These are phyloP conservation scores for Immersiella caudata DNA, from an alignment of 495 filamentous ascomycete species.

Conservation along the genomic window DNA sequence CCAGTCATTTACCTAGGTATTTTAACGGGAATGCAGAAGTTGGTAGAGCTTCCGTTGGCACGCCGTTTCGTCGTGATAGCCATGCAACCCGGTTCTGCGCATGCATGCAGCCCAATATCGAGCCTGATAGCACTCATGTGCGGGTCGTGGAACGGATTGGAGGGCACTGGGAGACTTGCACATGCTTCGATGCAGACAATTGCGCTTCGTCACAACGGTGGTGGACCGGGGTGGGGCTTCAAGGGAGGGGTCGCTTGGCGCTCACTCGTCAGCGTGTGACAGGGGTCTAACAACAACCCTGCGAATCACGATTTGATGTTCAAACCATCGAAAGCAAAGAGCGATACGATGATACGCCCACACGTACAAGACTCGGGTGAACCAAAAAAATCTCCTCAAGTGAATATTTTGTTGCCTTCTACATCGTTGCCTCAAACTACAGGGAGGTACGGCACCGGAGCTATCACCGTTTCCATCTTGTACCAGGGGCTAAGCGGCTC, in stretches of 20 bases:
- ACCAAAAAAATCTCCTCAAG: too few species aligned
- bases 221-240: background rate
- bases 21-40: background rate
- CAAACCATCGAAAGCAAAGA: too few species aligned
- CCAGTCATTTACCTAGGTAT: background rate
- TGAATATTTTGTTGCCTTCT: too few species aligned
- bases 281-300: too few species aligned
- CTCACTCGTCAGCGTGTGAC: background rate
- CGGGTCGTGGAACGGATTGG: background rate
- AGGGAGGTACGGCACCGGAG: too few species aligned
- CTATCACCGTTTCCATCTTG: too few species aligned
- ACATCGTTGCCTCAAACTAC: too few species aligned
- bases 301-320: too few species aligned
- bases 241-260: background rate
- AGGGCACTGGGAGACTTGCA: background rate
- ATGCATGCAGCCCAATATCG: slow-evolving; percentile 12
- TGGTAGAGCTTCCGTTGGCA: slow-evolving; percentile 2
- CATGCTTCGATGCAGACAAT: background rate
- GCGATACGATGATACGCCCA: too few species aligned
- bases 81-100: background rate
- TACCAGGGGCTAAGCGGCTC: too few species aligned
- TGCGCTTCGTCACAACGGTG: background rate
- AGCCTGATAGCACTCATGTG: background rate
- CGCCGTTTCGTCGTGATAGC: background rate
- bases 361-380: too few species aligned